Evolutionary conservation across 2,329 filamentous ascomycete species (phyloP), one percentile per base, ranked within the genome.

Genomic region (Incumbomyces lentus): DNA sequence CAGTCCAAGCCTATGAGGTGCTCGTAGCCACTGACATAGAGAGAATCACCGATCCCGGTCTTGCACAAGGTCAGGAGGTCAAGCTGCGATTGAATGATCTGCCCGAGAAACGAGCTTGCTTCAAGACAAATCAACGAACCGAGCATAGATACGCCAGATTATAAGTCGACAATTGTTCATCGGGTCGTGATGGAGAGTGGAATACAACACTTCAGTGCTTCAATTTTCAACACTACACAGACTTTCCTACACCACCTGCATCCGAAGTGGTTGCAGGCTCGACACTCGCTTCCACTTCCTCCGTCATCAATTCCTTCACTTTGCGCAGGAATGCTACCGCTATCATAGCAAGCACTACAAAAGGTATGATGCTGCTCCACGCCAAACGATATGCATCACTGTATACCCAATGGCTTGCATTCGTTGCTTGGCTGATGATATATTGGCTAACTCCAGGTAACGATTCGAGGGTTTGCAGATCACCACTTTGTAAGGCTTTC

Each of bases 211-310:
- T 26, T 26, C 5, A 26, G 22, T 8, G 4, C 8, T 4, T 26
- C 8, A 4, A 26, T 12, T 35, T 5, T n/a, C 11, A 5, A 35
- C 4, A 38, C 14, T 42, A 42, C 32, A 42, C 40, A 42, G 12
- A 4, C 14, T 33, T 34, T 13, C 18, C 26, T 19, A 13, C 13
- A 32, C 16, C 22, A 10, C 22, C 40, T 17, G 29, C 17, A 11
- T 47, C 50, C 10, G 40, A 31, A 14, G 34, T 42, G 16, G 42
- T 16, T 12, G 48, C 43, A 40, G 49, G 63, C 56, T 75, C 72
- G 6, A 75, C 69, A 1, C 69, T 73, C 18, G 71, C 72, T 57
- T 75, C 72, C 3, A 75, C 67, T 58, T 72, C 68, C 51, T 75
- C 72, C 13, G 71, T 75, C 71, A 75, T 75, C 38, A 74, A 57